Evolutionary conservation across 1,139 yeast genomes (phyloP).

Genomic region (Pichia sp.): DNA sequence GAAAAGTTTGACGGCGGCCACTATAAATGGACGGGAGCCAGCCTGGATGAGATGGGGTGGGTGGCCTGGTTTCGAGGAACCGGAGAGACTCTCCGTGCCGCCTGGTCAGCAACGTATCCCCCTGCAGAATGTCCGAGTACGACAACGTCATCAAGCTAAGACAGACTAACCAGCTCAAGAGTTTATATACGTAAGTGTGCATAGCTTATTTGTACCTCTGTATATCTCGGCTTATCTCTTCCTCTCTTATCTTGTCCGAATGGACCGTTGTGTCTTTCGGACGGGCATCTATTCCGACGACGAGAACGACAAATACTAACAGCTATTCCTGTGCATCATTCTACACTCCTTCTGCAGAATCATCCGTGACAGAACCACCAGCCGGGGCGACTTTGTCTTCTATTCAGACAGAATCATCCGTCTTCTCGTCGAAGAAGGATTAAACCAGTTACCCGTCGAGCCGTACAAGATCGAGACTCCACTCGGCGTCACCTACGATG

Average conservation of each 20-base stretch:
- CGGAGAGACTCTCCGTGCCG: too few species aligned
- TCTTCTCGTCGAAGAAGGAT: slow-evolving; percentile 87
- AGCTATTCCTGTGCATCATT: background rate
- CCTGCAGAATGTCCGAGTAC: slow-evolving; percentile 22
- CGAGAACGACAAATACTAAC: background rate
- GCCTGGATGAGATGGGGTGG: too few species aligned
- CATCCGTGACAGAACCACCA: slow-evolving; percentile 74
- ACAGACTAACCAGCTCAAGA: slow-evolving; percentile 84
- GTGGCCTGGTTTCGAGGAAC: too few species aligned
- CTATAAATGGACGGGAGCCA: background rate
- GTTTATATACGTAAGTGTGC: slow-evolving; percentile 56
- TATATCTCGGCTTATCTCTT: too few species aligned
- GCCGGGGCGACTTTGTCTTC: slow-evolving; percentile 88
- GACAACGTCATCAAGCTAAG: slow-evolving; percentile 67
- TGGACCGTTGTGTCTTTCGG: too few species aligned
- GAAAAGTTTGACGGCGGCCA: background rate
- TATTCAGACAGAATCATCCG: slow-evolving; percentile 93
- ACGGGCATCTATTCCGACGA: background rate
- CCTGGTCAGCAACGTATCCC: too few species aligned
- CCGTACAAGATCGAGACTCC: slow-evolving; percentile 67
- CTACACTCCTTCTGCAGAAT: slow-evolving; percentile 34
- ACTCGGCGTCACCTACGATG: slow-evolving; percentile 66
- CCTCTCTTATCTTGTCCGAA: too few species aligned
- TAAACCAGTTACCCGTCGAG: slow-evolving; percentile 86
- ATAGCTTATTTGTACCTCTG: too few species aligned